Evolutionary conservation across 108 stramenopile genomes (phyloP), one percentile per base, ranked within the genome.

Genomic region (Cyclotella baltica): DNA sequence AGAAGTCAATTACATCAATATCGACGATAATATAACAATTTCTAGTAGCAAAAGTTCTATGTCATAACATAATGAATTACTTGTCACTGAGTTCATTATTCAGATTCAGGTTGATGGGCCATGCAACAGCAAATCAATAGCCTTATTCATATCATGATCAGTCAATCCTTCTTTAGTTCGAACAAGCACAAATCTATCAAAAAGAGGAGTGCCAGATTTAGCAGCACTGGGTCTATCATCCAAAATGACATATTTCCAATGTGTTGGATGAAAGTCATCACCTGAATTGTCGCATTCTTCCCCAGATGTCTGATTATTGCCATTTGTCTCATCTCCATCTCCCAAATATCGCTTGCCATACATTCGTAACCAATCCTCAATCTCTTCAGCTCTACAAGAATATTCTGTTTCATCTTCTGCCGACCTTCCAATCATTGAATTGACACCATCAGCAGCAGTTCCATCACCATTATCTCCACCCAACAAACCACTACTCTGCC

Each of bases 161-260:
- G 79, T 82, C 48, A 89, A 76, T 67, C 89, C 56, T 80, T 86
- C 61, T 83, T 90, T 69, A 78, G 88, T 75, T 36, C 90, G n/a
- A 65, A 88, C 59, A 19, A 83, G 51, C 0, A 83, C 65, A 53
- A 83, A 83, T 35, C 81, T 63, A n/a, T 76, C 70, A 38, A 76
- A 76, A 8, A 83, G 70, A 2, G 81, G 81, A 65, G 75, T 72
- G 29, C 52, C 70, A 0, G 57, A 65, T 58, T 83, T 72, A 23
- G 81, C 81, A 1, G 81, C 81, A 34, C 52, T 64, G 6, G 70
- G 81, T 51, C 81, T 62, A 75, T 83, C 81, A 52, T 83, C 81
- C 30, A 83, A 67, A 65, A 83, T 83, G 9, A 65, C 63, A 72
- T 83, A 83, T 11, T 48, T 75, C 81, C 74, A 83, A 47, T 72